Evolutionary conservation across 805 yeast species (phyloP).

Genomic region (Ogataea trehalophila): DNA sequence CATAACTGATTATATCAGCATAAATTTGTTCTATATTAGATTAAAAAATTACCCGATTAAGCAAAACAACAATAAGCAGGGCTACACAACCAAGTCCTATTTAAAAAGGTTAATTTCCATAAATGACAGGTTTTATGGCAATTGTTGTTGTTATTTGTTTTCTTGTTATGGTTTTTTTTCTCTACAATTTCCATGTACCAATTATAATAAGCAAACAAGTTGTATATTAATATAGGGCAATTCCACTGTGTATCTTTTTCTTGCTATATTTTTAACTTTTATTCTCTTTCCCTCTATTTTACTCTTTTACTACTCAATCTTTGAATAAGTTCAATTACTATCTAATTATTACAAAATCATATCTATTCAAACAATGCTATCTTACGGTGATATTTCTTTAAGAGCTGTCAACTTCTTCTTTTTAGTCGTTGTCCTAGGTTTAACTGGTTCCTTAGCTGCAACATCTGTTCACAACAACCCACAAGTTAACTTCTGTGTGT

Average conservation of each 20-base stretch:
- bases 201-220: too few relatives aligned
- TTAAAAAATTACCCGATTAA: conserved; percentile 2
- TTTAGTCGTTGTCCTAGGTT: conserved; percentile 75
- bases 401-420: conserved; percentile 73
- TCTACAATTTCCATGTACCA: not conserved
- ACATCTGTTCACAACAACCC: conserved; percentile 51
- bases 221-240: not conserved
- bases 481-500: conserved; percentile 85
- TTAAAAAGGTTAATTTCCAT: conserved; percentile 3
- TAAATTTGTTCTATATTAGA: too few relatives aligned
- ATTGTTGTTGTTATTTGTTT: not conserved
- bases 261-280: not conserved
- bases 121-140: conserved; percentile 1
- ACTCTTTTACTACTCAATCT: not conserved
- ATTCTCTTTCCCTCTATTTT: conserved; percentile 1
- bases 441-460: conserved; percentile 83
- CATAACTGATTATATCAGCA: too few relatives aligned
- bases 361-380: conserved; percentile 34
- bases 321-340: not conserved
- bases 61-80: conserved; percentile 17
- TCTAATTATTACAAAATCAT: not conserved
- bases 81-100: conserved; percentile 11
- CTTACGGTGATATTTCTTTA: conserved; percentile 68
- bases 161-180: conserved; percentile 1
- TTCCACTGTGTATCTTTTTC: not conserved